These are phyloP conservation scores for Leucoagaricus sp. DNA, from an alignment of 1,284 basidiomycete genomes.

Conservation along the genomic window DNA sequence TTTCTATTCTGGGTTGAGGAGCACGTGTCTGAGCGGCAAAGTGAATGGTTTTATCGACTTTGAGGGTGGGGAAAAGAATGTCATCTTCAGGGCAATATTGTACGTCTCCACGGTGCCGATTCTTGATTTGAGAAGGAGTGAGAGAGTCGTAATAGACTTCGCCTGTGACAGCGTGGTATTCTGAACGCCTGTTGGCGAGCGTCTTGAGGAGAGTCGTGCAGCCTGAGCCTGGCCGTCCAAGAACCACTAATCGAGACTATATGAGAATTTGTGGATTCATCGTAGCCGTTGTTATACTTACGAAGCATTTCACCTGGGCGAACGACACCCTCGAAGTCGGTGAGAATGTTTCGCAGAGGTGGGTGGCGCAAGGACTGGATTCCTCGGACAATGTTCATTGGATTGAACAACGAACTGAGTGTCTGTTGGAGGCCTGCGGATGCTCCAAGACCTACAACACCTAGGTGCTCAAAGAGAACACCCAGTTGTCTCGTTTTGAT, in stretches of 20 bases:
- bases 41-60: slow-evolving; percentile 65
- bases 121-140: slow-evolving; percentile 49
- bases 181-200: slow-evolving; percentile 66
- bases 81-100: slow-evolving; percentile 75
- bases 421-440: slow-evolving; percentile 43
- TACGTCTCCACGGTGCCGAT: slow-evolving; percentile 66
- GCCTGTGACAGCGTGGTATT: slow-evolving; percentile 64
- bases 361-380: slow-evolving; percentile 41
- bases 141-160: slow-evolving; percentile 71
- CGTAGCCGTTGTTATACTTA: slow-evolving; percentile 18
- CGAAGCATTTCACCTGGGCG: slow-evolving; percentile 62
- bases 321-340: slow-evolving; percentile 51
- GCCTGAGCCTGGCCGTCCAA: slow-evolving; percentile 66
- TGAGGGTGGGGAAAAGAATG: slow-evolving; percentile 75
- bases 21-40: slow-evolving; percentile 66
- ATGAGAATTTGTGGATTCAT: not conserved
- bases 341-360: slow-evolving; percentile 43
- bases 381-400: slow-evolving; percentile 32
- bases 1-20: slow-evolving; percentile 48
- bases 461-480: slow-evolving; percentile 51
- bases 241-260: slow-evolving; percentile 50
- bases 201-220: slow-evolving; percentile 76
- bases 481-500: slow-evolving; percentile 52
- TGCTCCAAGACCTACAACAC: slow-evolving; percentile 51
- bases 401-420: slow-evolving; percentile 43